These are phyloP conservation scores for Scheffersomyces lignicola DNA, from an alignment of 1,139 yeast genomes.

Conservation along the genomic window DNA sequence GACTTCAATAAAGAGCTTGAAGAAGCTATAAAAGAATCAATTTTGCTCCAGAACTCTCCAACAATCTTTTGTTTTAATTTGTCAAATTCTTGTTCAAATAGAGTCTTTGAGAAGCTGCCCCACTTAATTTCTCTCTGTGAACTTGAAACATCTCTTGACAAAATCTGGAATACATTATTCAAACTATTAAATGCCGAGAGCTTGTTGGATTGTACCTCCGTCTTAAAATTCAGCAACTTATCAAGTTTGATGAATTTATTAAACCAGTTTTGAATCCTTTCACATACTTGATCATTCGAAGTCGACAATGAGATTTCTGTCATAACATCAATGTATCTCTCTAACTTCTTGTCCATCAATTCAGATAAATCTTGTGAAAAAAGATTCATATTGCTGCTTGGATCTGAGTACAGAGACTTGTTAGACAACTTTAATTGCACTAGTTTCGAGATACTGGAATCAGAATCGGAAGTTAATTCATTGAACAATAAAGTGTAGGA, in stretches of 20 bases:
- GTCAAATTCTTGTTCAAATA: constrained; percentile 13
- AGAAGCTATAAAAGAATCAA: constrained; percentile 9
- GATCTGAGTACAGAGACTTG: neutral
- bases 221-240: constrained; percentile 9
- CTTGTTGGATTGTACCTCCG: constrained; percentile 8
- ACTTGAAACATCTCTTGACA: constrained; percentile 6
- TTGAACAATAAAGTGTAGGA: neutral
- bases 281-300: constrained; percentile 12
- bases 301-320: constrained; percentile 10
- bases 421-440: neutral
- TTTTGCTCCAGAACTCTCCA: constrained; percentile 14
- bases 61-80: constrained; percentile 11
- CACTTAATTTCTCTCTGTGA: constrained; percentile 9
- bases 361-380: constrained; percentile 23
- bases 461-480: constrained; percentile 2
- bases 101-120: constrained; percentile 15
- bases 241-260: constrained; percentile 15
- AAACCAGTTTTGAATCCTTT: constrained; percentile 26
- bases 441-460: constrained; percentile 1
- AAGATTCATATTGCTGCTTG: constrained; percentile 7
- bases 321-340: constrained; percentile 20
- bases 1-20: neutral
- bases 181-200: constrained; percentile 14
- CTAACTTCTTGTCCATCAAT: constrained; percentile 27
- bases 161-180: constrained; percentile 11